Base-by-base conservation (phyloP, 2,329 filamentous ascomycete genomes). In the Cytospora chrysosperma region DNA sequence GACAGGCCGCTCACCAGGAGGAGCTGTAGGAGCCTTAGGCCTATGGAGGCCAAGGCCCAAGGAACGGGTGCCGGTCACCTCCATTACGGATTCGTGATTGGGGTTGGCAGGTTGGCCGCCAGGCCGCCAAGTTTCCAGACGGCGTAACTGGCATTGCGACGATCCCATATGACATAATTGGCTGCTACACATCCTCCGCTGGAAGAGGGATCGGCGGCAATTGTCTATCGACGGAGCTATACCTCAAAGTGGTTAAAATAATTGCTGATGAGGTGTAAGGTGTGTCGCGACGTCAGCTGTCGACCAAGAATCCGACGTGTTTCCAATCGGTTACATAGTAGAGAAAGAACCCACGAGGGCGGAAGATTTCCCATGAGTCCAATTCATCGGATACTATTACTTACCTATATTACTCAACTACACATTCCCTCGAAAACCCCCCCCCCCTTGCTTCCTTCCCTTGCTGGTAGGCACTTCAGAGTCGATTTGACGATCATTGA, bases 91-190 rank as follows among this genome's bases (percentile, higher is more conserved):
- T 47, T 8, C n/a, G 13, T 24, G 43, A 47, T 8, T 47, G 21
- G 43, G n/a, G 17, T n/a, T 34, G 32, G n/a, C n/a, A n/a, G n/a
- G n/a, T n/a, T n/a, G n/a, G n/a, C n/a, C n/a, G n/a, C n/a, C n/a
- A n/a, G n/a, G 32, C 32, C 32, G n/a, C 40, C 40, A 47, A 47
- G 40, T 47, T 21, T 21, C 40, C 43, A 19, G 43, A 47, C 21
- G 40, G 40, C 40, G 43, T 51, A 47, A 34, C 37, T 30, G 32
- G 40, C 59, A 34, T 55, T 55, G 49, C 51, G 37, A 53, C 59
- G 59, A 61, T 61, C 51, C 49, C 27, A 40, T 53, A 63, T 63
- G 61, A 63, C 61, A 63, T 63, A 58, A 53, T 56, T 51, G 56
- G 28, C 59, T 56, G 26, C n/a, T 51, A 40, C 27, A 34, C 40